phyloP scores from a whole-genome alignment of 768 basidiomycete genomes.

The Lactifluus echinatus region DNA sequence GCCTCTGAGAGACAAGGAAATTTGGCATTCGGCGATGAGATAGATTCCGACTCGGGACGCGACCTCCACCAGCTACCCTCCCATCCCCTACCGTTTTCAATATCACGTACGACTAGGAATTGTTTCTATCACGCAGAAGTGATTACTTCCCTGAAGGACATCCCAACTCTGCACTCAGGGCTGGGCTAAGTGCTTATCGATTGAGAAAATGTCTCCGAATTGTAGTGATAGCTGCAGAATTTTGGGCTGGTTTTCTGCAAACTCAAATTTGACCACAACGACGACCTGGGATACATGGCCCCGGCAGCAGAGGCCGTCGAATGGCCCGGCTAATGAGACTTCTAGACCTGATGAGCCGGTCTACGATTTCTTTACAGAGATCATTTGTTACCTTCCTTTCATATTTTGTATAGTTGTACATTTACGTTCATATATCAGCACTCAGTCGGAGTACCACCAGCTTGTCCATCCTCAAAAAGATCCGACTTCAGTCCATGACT shows the following conservation, averaged over 20 bases:
- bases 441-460: not conserved
- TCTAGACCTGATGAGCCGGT: not conserved
- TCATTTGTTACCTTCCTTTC: not conserved
- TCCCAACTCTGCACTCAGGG: constrained; percentile 28
- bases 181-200: constrained; percentile 30
- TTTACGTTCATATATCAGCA: constrained; percentile 7
- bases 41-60: too few relatives aligned
- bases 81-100: too few relatives aligned
- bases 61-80: too few relatives aligned
- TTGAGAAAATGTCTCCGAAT: constrained; percentile 23
- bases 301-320: constrained; percentile 77
- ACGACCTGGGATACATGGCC: constrained; percentile 71
- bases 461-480: too few relatives aligned
- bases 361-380: not conserved
- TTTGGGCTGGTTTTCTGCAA: constrained; percentile 50
- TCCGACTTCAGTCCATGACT: too few relatives aligned
- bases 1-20: too few relatives aligned
- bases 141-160: constrained; percentile 51
- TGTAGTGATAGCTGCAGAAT: constrained; percentile 20
- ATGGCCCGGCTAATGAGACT: constrained; percentile 45
- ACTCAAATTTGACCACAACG: constrained; percentile 84
- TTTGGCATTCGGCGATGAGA: too few relatives aligned
- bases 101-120: too few relatives aligned
- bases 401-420: not conserved
- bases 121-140: constrained; percentile 88